A percentile compares a stretch with the other conserved stretches of the same genome.
phyloP scores from a whole-genome alignment of 768 basidiomycete species.

The Clitopilus hobsonii region DNA sequence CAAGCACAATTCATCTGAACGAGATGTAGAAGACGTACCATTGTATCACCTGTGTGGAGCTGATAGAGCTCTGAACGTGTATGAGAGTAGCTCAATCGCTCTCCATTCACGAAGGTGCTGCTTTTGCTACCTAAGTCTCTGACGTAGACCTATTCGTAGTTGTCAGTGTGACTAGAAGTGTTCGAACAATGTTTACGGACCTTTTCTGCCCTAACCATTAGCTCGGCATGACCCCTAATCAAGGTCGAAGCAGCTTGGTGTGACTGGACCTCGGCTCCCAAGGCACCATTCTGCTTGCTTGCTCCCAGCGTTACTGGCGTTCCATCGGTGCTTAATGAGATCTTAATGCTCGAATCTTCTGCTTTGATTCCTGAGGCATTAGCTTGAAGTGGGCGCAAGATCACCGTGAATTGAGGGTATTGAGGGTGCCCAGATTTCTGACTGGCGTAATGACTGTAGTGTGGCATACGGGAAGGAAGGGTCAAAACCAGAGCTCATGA shows the following conservation, averaged over 20 bases:
- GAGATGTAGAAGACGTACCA: neutral
- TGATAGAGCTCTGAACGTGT: neutral
- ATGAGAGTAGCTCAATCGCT: neutral
- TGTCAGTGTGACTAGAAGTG: neutral
- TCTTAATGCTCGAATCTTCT: neutral
- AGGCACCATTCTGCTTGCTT: too few species aligned
- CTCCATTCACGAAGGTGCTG: conserved; percentile 4
- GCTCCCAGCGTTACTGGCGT: neutral
- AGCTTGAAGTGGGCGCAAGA: neutral
- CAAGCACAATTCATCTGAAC: too few species aligned
- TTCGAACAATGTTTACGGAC: neutral
- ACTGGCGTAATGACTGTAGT: neutral
- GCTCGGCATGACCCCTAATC: neutral
- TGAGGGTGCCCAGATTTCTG: neutral
- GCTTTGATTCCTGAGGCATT: neutral
- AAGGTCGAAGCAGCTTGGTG: neutral
- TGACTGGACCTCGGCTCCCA: too few species aligned
- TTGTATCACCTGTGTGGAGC: neutral
- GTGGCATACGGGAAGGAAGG: neutral
- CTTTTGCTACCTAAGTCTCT: neutral
- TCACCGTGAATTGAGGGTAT: neutral
- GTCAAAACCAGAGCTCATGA: neutral
- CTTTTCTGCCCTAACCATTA: neutral
- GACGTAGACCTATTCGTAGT: neutral
- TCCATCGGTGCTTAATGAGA: neutral